A percentile compares a stretch with the other conserved stretches of the same genome.
phyloP scores from a whole-genome alignment of 192 early-diverging fungal species.

The Piromyces finnis region DNA sequence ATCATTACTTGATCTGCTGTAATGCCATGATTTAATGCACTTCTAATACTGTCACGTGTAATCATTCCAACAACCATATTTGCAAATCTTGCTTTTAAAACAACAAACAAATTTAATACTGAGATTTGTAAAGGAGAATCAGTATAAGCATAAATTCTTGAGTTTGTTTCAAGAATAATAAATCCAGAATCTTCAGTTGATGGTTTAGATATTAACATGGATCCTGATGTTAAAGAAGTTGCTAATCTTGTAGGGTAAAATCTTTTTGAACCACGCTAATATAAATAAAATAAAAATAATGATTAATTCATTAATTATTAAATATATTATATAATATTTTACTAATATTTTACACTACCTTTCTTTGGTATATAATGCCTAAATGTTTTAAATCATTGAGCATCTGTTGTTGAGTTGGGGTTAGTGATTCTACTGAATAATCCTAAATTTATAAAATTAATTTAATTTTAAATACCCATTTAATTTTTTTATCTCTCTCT shows the following conservation, averaged over 20 bases:
- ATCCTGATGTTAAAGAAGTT: slow-evolving; percentile 74
- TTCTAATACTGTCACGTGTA: slow-evolving; percentile 69
- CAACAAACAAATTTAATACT: slow-evolving; percentile 75
- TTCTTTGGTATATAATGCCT: slow-evolving; percentile 78
- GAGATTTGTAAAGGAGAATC: slow-evolving; percentile 86
- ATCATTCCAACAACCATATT: slow-evolving; percentile 83
- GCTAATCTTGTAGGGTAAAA: slow-evolving; percentile 89
- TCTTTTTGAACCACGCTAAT: slow-evolving; percentile 18
- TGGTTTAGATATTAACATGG: slow-evolving; percentile 21
- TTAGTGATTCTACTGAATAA: slow-evolving; percentile 73
- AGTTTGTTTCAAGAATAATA: slow-evolving; percentile 91
- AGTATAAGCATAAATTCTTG: slow-evolving; percentile 85
- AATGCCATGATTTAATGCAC: slow-evolving; percentile 71
- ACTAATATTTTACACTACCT: no score
- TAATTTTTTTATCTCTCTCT: no score
- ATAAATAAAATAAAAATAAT: not conserved
- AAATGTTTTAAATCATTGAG: slow-evolving; percentile 74
- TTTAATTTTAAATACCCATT: not conserved
- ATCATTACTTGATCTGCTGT: slow-evolving; percentile 66
- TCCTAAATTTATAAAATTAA: slow-evolving; percentile 16
- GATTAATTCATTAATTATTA: not conserved
- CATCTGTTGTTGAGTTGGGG: slow-evolving; percentile 64
- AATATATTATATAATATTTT: no score
- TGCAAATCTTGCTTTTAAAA: slow-evolving; percentile 61
- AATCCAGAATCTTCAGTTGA: slow-evolving; percentile 40